Percentiles rank a stretch among this genome's conserved stretches.
These are phyloP conservation scores for Saccharomycopsis sp. DNA, from an alignment of 805 yeast species.

Conservation along the genomic window DNA sequence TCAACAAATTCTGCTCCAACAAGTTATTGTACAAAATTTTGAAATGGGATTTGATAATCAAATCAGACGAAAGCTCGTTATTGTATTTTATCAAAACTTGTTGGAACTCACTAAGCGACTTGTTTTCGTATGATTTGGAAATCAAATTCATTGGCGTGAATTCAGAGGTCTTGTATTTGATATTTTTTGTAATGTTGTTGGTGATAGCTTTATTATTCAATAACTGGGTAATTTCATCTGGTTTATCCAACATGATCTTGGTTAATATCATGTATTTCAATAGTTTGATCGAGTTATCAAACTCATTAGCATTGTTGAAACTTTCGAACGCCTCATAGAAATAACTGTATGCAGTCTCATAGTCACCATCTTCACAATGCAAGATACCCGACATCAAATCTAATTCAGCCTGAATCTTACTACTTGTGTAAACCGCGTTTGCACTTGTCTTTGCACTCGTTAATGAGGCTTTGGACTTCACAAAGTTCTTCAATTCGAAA, in stretches of 20 bases:
- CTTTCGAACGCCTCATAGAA: slow-evolving; percentile 94
- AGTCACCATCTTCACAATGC: slow-evolving; percentile 95
- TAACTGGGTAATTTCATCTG: slow-evolving; percentile 77
- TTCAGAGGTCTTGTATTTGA: slow-evolving; percentile 30
- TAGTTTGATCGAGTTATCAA: slow-evolving; percentile 62
- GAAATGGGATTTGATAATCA: slow-evolving; percentile 84
- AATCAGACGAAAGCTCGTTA: slow-evolving; percentile 72
- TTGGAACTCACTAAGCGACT: slow-evolving; percentile 88
- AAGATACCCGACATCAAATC: slow-evolving; percentile 93
- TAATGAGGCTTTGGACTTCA: slow-evolving; percentile 85
- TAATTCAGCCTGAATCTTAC: slow-evolving; percentile 86
- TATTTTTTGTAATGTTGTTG: slow-evolving; percentile 49
- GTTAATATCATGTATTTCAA: slow-evolving; percentile 88
- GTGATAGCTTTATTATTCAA: slow-evolving; percentile 63
- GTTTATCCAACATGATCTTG: slow-evolving; percentile 83
- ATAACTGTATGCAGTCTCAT: slow-evolving; percentile 90
- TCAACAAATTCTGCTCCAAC: slow-evolving; percentile 85
- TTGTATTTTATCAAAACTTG: slow-evolving; percentile 63
- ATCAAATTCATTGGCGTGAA: slow-evolving; percentile 55
- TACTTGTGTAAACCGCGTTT: slow-evolving; percentile 92
- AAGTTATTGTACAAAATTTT: slow-evolving; percentile 87
- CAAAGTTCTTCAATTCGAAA: slow-evolving; percentile 82
- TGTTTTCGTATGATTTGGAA: slow-evolving; percentile 33
- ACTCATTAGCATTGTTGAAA: slow-evolving; percentile 44
- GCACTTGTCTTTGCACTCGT: slow-evolving; percentile 96